Evolutionary conservation across 2,329 filamentous ascomycete species (phyloP).

Genomic region (Nemania sp.): DNA sequence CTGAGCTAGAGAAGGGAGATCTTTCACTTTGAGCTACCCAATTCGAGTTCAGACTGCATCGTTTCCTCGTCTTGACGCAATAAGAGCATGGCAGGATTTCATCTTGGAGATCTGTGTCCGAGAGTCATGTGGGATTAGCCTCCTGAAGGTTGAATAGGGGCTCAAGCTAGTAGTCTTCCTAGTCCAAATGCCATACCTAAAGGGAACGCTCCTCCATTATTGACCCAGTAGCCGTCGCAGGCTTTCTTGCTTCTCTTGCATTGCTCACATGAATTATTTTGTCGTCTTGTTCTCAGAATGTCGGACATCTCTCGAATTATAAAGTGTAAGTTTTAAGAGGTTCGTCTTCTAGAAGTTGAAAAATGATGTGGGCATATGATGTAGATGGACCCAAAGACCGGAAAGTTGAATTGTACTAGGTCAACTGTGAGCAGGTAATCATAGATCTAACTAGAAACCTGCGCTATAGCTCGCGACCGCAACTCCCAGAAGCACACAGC

Average conservation of each 20-base stretch:
- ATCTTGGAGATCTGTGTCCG: not conserved
- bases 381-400: too few species aligned
- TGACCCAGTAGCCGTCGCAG: slow-evolving; percentile 26
- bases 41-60: slow-evolving; percentile 16
- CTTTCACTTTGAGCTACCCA: slow-evolving; percentile 7
- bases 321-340: not conserved
- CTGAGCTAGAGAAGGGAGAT: slow-evolving; percentile 7
- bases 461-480: too few species aligned
- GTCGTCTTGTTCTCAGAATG: slow-evolving; percentile 20
- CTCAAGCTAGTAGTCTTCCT: not conserved
- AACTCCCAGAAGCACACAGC: not conserved
- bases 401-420: too few species aligned
- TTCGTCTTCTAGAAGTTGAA: not conserved
- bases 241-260: slow-evolving; percentile 26
- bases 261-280: slow-evolving; percentile 26
- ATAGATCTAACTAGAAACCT: too few species aligned
- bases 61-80: slow-evolving; percentile 22
- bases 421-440: too few species aligned
- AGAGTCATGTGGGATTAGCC: not conserved
- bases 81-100: slow-evolving; percentile 25
- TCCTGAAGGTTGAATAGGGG: not conserved
- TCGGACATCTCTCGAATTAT: not conserved
- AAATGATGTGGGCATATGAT: not conserved
- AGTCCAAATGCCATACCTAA: slow-evolving; percentile 4
- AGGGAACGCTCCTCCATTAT: slow-evolving; percentile 11